Base-by-base conservation (phyloP, 305 asterid genomes). In the Fraxinus floribunda region DNA sequence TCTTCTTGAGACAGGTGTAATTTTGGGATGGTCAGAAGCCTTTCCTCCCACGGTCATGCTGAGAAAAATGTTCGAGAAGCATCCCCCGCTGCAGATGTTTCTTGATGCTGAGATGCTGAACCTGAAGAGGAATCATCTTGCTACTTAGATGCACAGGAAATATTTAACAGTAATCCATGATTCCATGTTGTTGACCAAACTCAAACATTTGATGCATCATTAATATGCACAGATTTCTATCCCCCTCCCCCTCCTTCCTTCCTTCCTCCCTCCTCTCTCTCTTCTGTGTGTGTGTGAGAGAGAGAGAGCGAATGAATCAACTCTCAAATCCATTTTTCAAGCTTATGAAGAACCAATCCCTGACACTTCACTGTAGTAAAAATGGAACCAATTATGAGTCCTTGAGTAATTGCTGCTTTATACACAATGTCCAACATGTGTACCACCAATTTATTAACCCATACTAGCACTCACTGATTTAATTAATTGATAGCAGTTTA, bases 11-110 rank as follows among this genome's bases (percentile, higher is more conserved):
- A 79, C 62, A 94, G 94, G 97, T 64, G 95, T 86, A 86, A 95
- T 82, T 89, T 92, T 93, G 55, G 97, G 97, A 87, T 92, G 98
- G 83, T 93, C 97, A 39, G 97, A 91, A 84, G 97, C 97, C 87
- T 88, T 94, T 85, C 97, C 97, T 85, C 94, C 92, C 3, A 86
- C 76, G 76, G 92, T 85, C 79, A 30, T 75, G 85, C 78, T 87
- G 93, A 87, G 83, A 92, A 93, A 78, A 94, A 86, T 55, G 84
- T 84, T 55, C 20, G 84, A 79, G 86, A 90, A 82, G 83, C 86
- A 87, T 88, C 92, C 7, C 83, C 90, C 62, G 87, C 83, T 68
- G 62, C 68, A 71, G 94, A 79, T 72, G 84, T 73, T 78, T 78
- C 89, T 79, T 89, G 91, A 52, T 80, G 81, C 86, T 89, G 92